Conservation (phyloP, 345 rosid species). For the Eucalyptus paniculata region DNA sequence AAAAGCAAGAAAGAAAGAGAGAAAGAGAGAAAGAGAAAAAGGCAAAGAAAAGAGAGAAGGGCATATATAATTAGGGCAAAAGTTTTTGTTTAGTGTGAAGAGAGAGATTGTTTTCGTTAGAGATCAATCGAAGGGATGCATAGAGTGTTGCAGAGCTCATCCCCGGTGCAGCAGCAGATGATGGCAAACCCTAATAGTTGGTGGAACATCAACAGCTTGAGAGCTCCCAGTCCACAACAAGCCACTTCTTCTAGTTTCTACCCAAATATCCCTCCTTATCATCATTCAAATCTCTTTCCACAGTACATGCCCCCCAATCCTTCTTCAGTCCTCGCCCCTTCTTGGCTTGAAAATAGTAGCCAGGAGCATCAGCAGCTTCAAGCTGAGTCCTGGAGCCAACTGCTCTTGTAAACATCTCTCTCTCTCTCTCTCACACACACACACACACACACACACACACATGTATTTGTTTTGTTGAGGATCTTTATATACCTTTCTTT, state of each 20-base stretch:
- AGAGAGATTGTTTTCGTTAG: background rate
- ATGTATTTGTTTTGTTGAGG: background rate
- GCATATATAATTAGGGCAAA: background rate
- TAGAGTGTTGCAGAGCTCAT: conserved; percentile 23
- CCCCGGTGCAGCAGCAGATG: conserved; percentile 21
- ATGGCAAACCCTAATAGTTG: conserved; percentile 27
- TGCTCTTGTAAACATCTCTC: conserved; percentile 24
- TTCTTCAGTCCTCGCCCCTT: background rate
- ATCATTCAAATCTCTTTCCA: background rate
- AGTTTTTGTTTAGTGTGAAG: background rate
- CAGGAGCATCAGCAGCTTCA: background rate
- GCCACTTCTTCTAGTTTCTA: background rate
- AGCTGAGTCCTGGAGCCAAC: conserved; percentile 25
- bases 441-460: background rate
- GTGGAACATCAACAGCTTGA: conserved; percentile 10
- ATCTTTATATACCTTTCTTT: background rate
- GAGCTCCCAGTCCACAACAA: background rate
- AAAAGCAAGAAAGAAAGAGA: background rate
- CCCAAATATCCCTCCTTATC: background rate
- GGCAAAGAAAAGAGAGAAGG: background rate
- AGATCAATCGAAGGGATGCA: background rate
- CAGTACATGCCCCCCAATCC: background rate
- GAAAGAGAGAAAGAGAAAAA: background rate
- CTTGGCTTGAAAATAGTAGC: background rate
- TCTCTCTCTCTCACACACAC: background rate